Conservation (phyloP, 2,329 filamentous ascomycete species). For the Podosphaera xanthii region DNA sequence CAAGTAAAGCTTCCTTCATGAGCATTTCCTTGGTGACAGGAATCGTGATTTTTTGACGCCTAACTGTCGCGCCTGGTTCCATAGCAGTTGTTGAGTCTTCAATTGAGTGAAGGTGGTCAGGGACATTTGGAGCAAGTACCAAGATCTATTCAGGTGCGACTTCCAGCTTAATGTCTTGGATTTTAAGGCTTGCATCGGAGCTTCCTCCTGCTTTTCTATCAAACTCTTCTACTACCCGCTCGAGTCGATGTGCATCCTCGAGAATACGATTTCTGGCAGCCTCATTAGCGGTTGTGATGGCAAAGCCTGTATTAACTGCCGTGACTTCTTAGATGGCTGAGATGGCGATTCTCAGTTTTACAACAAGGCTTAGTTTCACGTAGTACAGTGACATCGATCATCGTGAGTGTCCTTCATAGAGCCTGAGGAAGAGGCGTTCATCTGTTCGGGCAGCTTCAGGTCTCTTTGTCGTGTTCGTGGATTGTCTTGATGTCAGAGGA, state of each 20-base stretch:
- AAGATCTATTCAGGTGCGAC: background rate
- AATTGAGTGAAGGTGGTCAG: background rate
- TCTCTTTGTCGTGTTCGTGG: background rate
- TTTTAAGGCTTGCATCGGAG: background rate
- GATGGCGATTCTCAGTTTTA: background rate
- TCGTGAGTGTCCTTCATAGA: background rate
- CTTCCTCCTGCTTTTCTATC: background rate
- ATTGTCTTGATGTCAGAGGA: background rate
- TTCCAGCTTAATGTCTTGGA: background rate
- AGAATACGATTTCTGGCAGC: too few species aligned
- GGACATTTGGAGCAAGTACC: background rate
- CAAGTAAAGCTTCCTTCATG: background rate
- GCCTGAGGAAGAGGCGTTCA: background rate
- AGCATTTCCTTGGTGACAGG: background rate
- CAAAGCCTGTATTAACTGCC: background rate
- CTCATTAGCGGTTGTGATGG: background rate
- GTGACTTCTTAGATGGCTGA: background rate
- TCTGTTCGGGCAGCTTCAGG: background rate
- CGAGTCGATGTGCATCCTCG: too few species aligned
- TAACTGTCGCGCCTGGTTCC: background rate
- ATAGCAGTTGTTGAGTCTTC: too few species aligned
- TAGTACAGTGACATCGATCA: background rate
- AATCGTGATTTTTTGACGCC: background rate
- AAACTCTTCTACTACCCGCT: background rate
- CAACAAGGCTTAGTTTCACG: background rate